phyloP scores from a whole-genome alignment of 148 eudicot genomes.

The Simmondsia chinensis region DNA sequence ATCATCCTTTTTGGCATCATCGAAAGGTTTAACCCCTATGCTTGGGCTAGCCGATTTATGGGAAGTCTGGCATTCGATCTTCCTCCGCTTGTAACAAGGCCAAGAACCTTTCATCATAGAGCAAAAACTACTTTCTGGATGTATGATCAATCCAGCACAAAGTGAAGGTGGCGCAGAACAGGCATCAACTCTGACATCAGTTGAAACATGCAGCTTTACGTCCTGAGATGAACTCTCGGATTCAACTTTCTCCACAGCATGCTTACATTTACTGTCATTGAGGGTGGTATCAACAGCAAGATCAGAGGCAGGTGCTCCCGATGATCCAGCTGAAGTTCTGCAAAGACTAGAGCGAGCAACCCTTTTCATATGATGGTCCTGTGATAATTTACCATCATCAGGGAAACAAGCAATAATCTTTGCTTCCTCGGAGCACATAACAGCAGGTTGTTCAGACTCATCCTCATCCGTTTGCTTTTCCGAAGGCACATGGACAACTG shows the following conservation, averaged over 20 bases:
- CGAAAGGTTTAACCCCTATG: slow-evolving; percentile 11
- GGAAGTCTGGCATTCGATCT: slow-evolving; percentile 20
- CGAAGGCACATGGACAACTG: background rate
- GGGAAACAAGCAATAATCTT: background rate
- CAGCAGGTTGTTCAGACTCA: background rate
- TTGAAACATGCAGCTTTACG: slow-evolving; percentile 1
- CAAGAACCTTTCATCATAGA: slow-evolving; percentile 30
- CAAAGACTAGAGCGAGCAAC: background rate
- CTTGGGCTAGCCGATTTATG: slow-evolving; percentile 13
- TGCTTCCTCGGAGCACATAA: background rate
- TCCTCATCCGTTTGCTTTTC: background rate
- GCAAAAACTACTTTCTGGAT: slow-evolving; percentile 15
- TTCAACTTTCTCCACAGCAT: background rate
- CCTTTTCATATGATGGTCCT: background rate
- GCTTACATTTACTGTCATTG: slow-evolving; percentile 1
- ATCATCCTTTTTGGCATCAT: slow-evolving; percentile 1
- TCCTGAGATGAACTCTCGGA: background rate
- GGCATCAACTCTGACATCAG: slow-evolving; percentile 3
- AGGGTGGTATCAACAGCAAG: background rate
- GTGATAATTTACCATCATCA: background rate
- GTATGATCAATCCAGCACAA: slow-evolving; percentile 1
- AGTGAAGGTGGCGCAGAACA: slow-evolving; percentile 11
- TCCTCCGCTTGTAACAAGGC: slow-evolving; percentile 58
- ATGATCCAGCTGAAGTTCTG: background rate
- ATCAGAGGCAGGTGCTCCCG: background rate